A percentile compares a stretch with the other conserved stretches of the same genome.
Evolutionary conservation across 768 basidiomycete species (phyloP).

Genomic region (Melanogaster broomeanus): DNA sequence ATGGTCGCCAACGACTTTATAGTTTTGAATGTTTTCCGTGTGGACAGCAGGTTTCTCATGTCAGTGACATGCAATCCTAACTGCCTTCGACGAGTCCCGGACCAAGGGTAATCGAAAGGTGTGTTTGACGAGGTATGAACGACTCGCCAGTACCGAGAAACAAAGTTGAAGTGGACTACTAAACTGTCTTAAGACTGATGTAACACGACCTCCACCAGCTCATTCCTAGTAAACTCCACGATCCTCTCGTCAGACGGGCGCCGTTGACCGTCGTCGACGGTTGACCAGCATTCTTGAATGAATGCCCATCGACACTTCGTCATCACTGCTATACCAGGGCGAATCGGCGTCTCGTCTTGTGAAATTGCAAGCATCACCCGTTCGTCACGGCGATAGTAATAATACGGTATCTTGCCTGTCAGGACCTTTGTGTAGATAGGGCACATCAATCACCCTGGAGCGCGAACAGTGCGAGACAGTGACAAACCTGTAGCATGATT

Average conservation of each 20-base stretch:
- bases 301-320: background rate
- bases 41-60: no score
- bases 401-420: constrained; percentile 5
- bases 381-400: background rate
- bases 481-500: constrained; percentile 25
- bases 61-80: no score
- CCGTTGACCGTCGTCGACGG: background rate
- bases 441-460: constrained; percentile 43
- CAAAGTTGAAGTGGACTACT: no score
- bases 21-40: no score
- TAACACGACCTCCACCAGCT: no score
- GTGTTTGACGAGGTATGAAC: no score
- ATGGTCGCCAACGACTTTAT: no score
- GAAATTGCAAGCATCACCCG: background rate
- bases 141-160: no score
- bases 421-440: background rate
- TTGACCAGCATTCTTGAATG: constrained; percentile 7
- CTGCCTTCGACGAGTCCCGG: no score
- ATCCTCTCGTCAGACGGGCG: constrained; percentile 2
- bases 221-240: background rate
- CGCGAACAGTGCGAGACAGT: constrained; percentile 34
- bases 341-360: background rate
- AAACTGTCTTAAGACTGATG: no score
- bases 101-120: no score
- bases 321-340: background rate